Conservation (phyloP, 768 basidiomycete genomes). For the Lactifluus pinguis region DNA sequence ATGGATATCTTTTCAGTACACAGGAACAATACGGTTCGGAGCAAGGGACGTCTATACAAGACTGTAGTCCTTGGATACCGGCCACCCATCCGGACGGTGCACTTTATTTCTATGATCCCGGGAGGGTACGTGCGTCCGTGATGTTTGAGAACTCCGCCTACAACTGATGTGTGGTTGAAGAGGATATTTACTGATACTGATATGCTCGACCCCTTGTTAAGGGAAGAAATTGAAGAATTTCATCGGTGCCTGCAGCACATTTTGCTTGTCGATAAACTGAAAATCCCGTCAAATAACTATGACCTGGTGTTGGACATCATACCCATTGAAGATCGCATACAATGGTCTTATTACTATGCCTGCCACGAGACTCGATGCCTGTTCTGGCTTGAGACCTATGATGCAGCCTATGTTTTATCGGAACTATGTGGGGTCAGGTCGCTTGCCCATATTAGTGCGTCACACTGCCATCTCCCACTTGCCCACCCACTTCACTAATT, state of each 20-base stretch:
- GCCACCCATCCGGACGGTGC: constrained; percentile 53
- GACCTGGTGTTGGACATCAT: constrained; percentile 15
- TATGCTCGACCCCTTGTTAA: constrained; percentile 31
- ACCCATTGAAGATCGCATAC: constrained; percentile 24
- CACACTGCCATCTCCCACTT: background rate
- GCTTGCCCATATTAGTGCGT: constrained; percentile 16
- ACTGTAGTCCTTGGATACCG: constrained; percentile 31
- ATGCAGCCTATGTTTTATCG: constrained; percentile 28
- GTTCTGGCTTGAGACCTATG: constrained; percentile 44
- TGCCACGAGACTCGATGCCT: constrained; percentile 37
- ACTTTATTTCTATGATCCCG: constrained; percentile 43
- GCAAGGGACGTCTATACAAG: background rate
- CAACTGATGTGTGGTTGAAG: constrained; percentile 22
- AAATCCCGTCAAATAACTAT: constrained; percentile 18
- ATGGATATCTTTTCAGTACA: background rate
- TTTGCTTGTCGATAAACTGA: constrained; percentile 9
- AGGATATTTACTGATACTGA: constrained; percentile 47
- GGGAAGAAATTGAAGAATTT: constrained; percentile 29
- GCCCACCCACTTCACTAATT: background rate
- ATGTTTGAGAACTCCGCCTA: background rate
- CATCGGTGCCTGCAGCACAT: background rate
- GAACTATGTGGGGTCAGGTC: constrained; percentile 5
- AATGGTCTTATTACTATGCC: constrained; percentile 41
- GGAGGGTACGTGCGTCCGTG: constrained; percentile 31
- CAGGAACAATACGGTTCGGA: background rate